Evolutionary conservation across 1,284 basidiomycete species (phyloP).

Genomic region (Vanrija sp.): DNA sequence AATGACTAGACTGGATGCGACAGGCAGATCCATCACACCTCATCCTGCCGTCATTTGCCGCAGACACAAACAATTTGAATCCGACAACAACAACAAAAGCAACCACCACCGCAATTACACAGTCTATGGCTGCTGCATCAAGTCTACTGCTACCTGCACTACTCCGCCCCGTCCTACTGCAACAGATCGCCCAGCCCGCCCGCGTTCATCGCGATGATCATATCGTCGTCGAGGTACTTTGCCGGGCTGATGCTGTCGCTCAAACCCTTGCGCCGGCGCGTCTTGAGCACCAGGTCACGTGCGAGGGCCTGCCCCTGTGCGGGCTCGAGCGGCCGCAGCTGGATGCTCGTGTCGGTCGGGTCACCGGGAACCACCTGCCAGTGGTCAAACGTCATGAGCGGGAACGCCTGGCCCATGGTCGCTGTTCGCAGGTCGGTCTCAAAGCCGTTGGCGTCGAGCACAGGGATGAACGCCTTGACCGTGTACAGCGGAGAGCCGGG

Average conservation of each 20-base stretch:
- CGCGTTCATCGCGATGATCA: slow-evolving; percentile 71
- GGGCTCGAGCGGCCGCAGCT: slow-evolving; percentile 91
- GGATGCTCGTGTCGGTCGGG: slow-evolving; percentile 92
- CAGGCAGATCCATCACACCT: too few species aligned
- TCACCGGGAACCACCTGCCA: slow-evolving; percentile 99
- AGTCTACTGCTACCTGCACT: too few species aligned
- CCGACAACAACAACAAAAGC: too few species aligned
- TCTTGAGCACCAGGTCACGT: slow-evolving; percentile 92
- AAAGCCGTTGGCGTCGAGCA: slow-evolving; percentile 97
- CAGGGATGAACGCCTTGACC: slow-evolving; percentile 94
- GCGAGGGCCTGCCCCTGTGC: slow-evolving; percentile 90
- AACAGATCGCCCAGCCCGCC: slow-evolving; percentile 85
- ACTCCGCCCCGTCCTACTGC: slow-evolving; percentile 47
- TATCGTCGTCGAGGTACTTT: slow-evolving; percentile 87
- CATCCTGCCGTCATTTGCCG: too few species aligned
- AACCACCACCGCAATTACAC: too few species aligned
- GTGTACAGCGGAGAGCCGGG: slow-evolving; percentile 96
- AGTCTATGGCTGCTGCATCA: too few species aligned
- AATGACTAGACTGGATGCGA: too few species aligned
- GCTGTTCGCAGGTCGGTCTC: slow-evolving; percentile 96
- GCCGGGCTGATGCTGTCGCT: slow-evolving; percentile 90
- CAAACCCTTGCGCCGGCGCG: slow-evolving; percentile 88
- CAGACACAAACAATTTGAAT: too few species aligned
- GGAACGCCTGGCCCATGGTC: slow-evolving; percentile 97
- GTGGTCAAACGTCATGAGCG: slow-evolving; percentile 92